phyloP scores from a whole-genome alignment of 108 stramenopile genomes.

The Licmophora abbreviata region DNA sequence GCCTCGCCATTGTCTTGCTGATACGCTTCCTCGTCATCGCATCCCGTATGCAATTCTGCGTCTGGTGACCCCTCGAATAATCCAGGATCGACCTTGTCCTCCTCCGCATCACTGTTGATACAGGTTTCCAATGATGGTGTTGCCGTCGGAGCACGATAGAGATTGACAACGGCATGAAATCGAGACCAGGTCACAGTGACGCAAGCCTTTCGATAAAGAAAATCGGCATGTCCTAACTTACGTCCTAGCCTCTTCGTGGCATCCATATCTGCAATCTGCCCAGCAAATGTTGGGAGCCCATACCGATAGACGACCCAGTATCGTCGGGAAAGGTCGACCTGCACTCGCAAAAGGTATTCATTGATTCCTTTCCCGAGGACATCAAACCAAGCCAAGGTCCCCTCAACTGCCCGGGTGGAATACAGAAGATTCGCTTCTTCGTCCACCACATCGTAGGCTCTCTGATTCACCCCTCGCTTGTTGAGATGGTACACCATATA shows the following conservation, averaged over 20 bases:
- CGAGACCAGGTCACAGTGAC: slow-evolving; percentile 36
- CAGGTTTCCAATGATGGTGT: no score
- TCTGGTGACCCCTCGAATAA: no score
- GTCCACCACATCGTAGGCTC: slow-evolving; percentile 35
- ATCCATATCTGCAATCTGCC: slow-evolving; percentile 16
- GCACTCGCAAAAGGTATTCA: slow-evolving; percentile 12
- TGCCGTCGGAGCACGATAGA: slow-evolving; percentile 29
- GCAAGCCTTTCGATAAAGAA: slow-evolving; percentile 24
- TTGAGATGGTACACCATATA: slow-evolving; percentile 14
- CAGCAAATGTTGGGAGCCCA: slow-evolving; percentile 19
- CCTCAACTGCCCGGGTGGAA: slow-evolving; percentile 24
- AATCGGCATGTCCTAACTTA: no score
- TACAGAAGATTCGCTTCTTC: slow-evolving; percentile 19
- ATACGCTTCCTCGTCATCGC: no score
- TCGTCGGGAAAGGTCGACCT: slow-evolving; percentile 12
- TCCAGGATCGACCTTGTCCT: no score
- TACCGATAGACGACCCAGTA: slow-evolving; percentile 27
- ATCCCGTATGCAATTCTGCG: no score
- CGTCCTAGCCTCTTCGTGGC: slow-evolving; percentile 14
- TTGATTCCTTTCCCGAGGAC: slow-evolving; percentile 15
- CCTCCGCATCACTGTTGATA: no score
- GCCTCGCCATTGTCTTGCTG: no score
- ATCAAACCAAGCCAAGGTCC: slow-evolving; percentile 42
- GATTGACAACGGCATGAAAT: slow-evolving; percentile 20
- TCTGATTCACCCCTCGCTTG: slow-evolving; percentile 20